Evolutionary conservation across 2,329 filamentous ascomycete genomes (phyloP).

Genomic region (Paecilomyces dactylethromorphus): DNA sequence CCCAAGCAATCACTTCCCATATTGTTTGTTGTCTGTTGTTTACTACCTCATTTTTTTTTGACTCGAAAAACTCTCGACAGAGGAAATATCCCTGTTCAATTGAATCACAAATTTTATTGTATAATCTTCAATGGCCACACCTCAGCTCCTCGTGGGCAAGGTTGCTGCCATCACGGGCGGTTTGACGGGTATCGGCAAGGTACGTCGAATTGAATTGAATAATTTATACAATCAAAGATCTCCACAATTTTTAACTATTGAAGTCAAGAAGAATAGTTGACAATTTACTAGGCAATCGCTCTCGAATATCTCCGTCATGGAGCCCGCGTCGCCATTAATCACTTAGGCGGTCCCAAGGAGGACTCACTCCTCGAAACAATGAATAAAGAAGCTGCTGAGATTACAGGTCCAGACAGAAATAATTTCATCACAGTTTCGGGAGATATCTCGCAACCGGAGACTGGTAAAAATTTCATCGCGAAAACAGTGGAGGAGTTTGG

Average conservation of each 20-base stretch:
- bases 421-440: conserved; percentile 63
- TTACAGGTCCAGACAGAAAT: conserved; percentile 18
- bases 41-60: background rate
- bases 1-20: background rate
- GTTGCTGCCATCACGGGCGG: conserved; percentile 82
- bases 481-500: conserved; percentile 52
- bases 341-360: conserved; percentile 49
- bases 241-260: too few relatives aligned
- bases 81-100: background rate
- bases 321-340: conserved; percentile 72
- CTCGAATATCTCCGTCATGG: conserved; percentile 73
- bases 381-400: conserved; percentile 21
- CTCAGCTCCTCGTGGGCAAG: conserved; percentile 61
- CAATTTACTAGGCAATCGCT: conserved; percentile 57
- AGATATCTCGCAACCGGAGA: conserved; percentile 69
- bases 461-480: conserved; percentile 61
- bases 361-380: conserved; percentile 22
- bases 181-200: conserved; percentile 74
- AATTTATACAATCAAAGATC: background rate
- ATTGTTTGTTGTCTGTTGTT: background rate
- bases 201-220: conserved; percentile 9
- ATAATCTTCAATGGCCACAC: conserved; percentile 19
- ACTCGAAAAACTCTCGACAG: background rate
- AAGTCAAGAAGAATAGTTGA: background rate
- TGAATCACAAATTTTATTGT: background rate